Percentiles rank a stretch among this genome's conserved stretches.
phyloP scores from a whole-genome alignment of 257 asterid genomes.

The Plectranthus barbatus region DNA sequence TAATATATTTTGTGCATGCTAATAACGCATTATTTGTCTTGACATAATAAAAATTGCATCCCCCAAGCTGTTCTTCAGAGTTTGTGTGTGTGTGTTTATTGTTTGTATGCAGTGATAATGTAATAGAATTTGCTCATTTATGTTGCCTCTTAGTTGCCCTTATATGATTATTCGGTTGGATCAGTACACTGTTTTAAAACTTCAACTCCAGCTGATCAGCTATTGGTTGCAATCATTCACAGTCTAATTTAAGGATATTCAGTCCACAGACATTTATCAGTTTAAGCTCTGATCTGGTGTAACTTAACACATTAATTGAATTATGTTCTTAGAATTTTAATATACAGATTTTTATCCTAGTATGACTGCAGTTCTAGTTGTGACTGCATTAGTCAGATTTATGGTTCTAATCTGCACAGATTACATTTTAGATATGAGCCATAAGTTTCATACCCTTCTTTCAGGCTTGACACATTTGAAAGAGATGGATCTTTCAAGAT shows the following conservation, averaged over 20 bases:
- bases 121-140: background rate
- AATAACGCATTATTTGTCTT: background rate
- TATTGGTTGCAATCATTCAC: background rate
- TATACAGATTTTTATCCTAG: background rate
- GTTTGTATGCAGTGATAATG: background rate
- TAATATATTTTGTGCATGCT: background rate
- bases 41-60: no score
- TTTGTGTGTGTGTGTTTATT: background rate
- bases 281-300: background rate
- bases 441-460: conserved; percentile 5
- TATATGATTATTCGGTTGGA: background rate
- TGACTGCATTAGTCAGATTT: background rate
- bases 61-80: background rate
- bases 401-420: conserved; percentile 11
- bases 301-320: background rate
- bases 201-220: background rate
- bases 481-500: conserved; percentile 77
- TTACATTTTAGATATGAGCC: background rate
- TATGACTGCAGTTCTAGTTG: background rate
- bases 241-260: background rate
- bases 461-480: conserved; percentile 68
- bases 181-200: background rate
- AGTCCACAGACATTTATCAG: background rate
- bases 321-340: background rate
- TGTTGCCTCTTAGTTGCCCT: conserved; percentile 5